Evolutionary conservation across 495 filamentous ascomycete genomes (phyloP), one percentile per base, ranked within the genome.

Genomic region (Cladorrhinum samala): DNA sequence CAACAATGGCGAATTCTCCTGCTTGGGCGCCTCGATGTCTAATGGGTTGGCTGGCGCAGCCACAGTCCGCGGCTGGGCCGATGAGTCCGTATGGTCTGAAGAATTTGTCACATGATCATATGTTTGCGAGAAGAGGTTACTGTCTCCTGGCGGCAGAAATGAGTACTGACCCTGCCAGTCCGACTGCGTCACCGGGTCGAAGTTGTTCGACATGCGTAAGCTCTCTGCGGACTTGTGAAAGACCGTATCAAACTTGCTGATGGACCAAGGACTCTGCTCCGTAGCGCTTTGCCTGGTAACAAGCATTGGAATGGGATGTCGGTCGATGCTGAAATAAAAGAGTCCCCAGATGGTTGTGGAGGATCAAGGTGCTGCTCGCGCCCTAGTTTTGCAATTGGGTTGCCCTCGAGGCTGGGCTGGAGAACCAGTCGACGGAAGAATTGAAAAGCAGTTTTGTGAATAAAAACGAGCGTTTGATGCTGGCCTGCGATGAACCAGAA

Each of bases 131-230:
- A 77, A 76, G 49, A 79, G 64, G 53, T 56, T 71, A 61, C 65
- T 74, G 55, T 78, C 77, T 53, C 72, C 73, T 41, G 76, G 68
- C 46, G 76, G 74, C 41, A 77, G 72, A 61, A 76, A 81, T 37
- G 77, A 75, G 65, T 79, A 80, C 62, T 76, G 75, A 61, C 77
- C 72, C 62, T 74, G 77, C 78, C 78, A 81, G 72, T 81, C 77
- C 61, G 78, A 72, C 75, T 80, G 77, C 68, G 78, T 75, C 60
- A 74, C 73, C 51, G 72, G 52, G 67, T 76, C 74, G 65, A 71
- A 73, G 65, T 76, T 72, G 74, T 74, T 78, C 75, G 78, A 80
- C 78, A 81, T 81, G 71, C 78, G 78, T 77, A 74, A 67, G 68
- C 68, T 70, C 54, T 72, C 69, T 51, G 73, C 66, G 46, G 75